Base-by-base conservation (phyloP, 2,329 filamentous ascomycete genomes). In the Ceratocystis eucalypticola region DNA sequence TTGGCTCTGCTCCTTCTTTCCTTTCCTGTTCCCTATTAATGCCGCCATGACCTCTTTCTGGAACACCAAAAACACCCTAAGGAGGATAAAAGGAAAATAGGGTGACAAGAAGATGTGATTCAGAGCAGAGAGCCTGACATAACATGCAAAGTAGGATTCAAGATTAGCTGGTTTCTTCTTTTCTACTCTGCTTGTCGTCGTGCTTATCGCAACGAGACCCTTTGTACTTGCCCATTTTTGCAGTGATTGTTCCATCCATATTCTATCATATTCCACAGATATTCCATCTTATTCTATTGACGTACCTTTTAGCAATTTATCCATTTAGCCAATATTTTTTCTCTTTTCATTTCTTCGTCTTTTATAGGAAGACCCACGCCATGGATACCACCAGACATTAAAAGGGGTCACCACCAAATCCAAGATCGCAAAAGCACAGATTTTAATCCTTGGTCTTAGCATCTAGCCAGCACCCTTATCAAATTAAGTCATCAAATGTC, bases 391-490 rank as follows among this genome's bases (percentile, higher is more conserved):
- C 53, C 5, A 57, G 30, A 30, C 53, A 57, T 30, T 57, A 57
- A 57, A 57, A 57, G 30, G 53, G 53, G 53, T 33, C 53, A 7
- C 53, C 6, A 57, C 25, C 53, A 37, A 33, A n/a, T 57, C 30
- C 28, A 25, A 33, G 50, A 22, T 22, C 20, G 22, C 25, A 33
- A n/a, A 30, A 57, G 53, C 53, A 57, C 22, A 57, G 25, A 33
- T 57, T 33, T 57, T 30, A 33, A 57, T 57, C 25, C 25, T 57
- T 71, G 71, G 68, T 55, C 17, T 33, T 57, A 33, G 28, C 7
- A 57, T 57, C 25, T 57, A 20, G n/a, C 30, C 53, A 17, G 53
- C 8, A 5, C 15, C 6, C 53, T 33, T 57, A 57, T 57, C 53
- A 57, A 33, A 28, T 17, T 17, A 17, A 15, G 53, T 22, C 4